These are phyloP conservation scores for Colletotrichum sp. DNA, from an alignment of 2,329 filamentous ascomycete species.

Conservation along the genomic window DNA sequence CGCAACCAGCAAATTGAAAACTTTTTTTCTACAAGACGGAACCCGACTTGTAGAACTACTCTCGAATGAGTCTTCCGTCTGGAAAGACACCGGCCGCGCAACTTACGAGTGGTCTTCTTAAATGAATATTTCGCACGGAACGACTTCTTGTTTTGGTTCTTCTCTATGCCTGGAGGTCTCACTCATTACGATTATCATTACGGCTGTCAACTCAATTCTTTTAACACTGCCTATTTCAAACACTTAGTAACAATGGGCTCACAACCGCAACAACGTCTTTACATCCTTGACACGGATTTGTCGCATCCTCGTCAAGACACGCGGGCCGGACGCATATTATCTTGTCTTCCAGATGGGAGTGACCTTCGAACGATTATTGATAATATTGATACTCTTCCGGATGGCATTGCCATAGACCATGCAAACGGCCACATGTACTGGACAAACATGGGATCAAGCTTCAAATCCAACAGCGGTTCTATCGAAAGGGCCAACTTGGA, in stretches of 20 bases:
- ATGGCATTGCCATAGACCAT: neutral
- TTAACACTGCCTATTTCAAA: neutral
- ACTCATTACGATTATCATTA: neutral
- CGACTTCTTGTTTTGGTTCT: neutral
- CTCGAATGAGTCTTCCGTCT: neutral
- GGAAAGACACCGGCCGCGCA: neutral
- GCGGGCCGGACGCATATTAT: neutral
- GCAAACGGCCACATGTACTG: conserved; percentile 2
- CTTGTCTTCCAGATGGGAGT: neutral
- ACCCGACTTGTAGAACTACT: neutral
- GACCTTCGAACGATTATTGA: neutral
- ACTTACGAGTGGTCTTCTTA: neutral
- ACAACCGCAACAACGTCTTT: neutral
- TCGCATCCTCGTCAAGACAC: neutral
- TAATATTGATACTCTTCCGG: neutral
- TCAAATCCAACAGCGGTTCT: conserved; percentile 1
- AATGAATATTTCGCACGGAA: neutral
- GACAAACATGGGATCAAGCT: conserved; percentile 4
- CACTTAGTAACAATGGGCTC: neutral
- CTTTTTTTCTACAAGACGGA: neutral
- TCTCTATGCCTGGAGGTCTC: neutral
- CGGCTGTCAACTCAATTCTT: neutral
- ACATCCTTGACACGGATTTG: conserved; percentile 6
- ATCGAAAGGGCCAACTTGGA: conserved; percentile 5
- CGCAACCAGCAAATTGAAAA: neutral